Conservation (phyloP, 495 filamentous ascomycete species). For the Daldinia caldariorum region DNA sequence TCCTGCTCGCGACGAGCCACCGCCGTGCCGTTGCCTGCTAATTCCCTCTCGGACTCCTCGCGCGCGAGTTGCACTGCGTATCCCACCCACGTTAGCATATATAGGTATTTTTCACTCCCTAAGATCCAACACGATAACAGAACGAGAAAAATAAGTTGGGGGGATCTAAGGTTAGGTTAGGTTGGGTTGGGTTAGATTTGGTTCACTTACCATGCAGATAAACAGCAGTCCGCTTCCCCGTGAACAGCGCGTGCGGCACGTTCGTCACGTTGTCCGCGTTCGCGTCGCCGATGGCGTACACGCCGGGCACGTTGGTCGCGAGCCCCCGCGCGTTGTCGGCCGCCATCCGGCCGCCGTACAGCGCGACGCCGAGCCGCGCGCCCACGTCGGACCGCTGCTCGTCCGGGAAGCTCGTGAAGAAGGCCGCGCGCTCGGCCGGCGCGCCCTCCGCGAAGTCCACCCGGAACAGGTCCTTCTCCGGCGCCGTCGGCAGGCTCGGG, state of each 20-base stretch:
- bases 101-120: no score
- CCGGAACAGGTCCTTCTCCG: slow-evolving; percentile 61
- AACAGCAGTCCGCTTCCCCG: slow-evolving; percentile 65
- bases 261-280: slow-evolving; percentile 68
- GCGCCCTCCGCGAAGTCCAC: slow-evolving; percentile 62
- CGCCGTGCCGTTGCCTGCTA: slow-evolving; percentile 35
- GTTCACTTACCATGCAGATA: slow-evolving; percentile 65
- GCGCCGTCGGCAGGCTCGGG: slow-evolving; percentile 48
- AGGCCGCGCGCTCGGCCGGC: slow-evolving; percentile 57
- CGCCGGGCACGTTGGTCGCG: slow-evolving; percentile 59
- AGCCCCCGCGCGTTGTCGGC: slow-evolving; percentile 51
- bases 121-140: no score
- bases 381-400: slow-evolving; percentile 54
- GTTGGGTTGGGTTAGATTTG: no score
- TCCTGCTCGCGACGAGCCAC: slow-evolving; percentile 30
- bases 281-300: slow-evolving; percentile 66
- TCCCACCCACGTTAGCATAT: slow-evolving; percentile 14
- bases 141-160: no score
- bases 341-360: slow-evolving; percentile 58
- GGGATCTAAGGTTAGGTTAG: no score
- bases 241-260: slow-evolving; percentile 69
- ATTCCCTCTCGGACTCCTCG: slow-evolving; percentile 30
- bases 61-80: slow-evolving; percentile 45
- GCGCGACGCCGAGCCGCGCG: slow-evolving; percentile 53
- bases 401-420: slow-evolving; percentile 61